Base-by-base conservation (phyloP, 495 filamentous ascomycete species). In the Hypoxylon trugodes region DNA sequence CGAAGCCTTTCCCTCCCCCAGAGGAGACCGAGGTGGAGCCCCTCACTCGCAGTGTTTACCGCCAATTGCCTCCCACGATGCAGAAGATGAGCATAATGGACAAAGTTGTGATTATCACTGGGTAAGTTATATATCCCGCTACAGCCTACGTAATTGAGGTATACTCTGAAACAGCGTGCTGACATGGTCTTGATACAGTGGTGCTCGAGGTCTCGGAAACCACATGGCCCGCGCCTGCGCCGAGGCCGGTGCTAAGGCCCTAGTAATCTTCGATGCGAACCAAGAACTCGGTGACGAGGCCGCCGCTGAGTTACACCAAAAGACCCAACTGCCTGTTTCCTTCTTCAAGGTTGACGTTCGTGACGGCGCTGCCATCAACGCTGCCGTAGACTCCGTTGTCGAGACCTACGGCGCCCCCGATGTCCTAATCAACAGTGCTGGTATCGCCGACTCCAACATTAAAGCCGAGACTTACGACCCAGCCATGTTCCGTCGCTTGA, bases 301-400 rank as follows among this genome's bases (percentile, higher is more conserved):
- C 10, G 89, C 87, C 1, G 82, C 80, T 4, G 86, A 89, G 69
- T 80, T 92, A 37, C 81, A 87, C 73, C 77, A 83, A 63, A 82
- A 86, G 74, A 86, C 87, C 28, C 84, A 87, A 22, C 82, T 92
- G 4, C 88, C 88, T 21, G 86, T 89, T 36, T 84, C 83, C 19
- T 93, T 90, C 81, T 89, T 89, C 81, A 87, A 84, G 73, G 87
- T 91, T 30, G 90, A 92, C 65, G 87, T 92, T 26, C 88, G 88
- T 63, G 87, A 92, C 45, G 84, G 79, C 5, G 75, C 77, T 16
- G 84, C 85, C 13, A 85, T 90, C 51, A 80, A 84, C 25, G 82
- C 82, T 22, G 79, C 89, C 37, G 86, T 89, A 50, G 76, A 83
- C 52, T 74, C 83, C 28, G 77, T 86, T 15, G 77, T 84, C n/a